These are phyloP conservation scores for Pyrenochaeta sp. DNA, from an alignment of 2,329 filamentous ascomycete genomes.

Conservation along the genomic window DNA sequence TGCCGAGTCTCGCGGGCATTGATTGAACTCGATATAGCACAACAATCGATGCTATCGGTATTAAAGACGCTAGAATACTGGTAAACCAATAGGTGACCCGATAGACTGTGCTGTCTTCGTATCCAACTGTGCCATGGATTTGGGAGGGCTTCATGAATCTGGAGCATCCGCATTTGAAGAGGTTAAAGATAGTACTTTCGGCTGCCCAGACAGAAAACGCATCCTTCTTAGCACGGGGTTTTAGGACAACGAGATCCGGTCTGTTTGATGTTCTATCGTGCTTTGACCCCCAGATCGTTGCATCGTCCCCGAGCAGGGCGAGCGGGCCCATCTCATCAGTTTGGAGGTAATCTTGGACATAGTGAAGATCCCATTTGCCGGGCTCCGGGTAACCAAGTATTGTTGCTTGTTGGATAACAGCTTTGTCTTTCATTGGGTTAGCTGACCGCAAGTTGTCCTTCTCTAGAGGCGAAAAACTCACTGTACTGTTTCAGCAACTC, in stretches of 20 bases:
- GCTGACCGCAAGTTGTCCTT: too few relatives aligned
- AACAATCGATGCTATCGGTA: conserved; percentile 31
- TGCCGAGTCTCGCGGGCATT: conserved; percentile 14
- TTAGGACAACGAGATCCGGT: conserved; percentile 20
- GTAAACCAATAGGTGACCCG: conserved; percentile 27
- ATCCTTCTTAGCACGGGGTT: conserved; percentile 22
- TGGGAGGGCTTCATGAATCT: conserved; percentile 18
- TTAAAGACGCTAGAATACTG: conserved; percentile 26
- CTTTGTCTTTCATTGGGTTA: too few relatives aligned
- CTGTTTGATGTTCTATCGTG: neutral
- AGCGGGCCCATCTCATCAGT: conserved; percentile 8
- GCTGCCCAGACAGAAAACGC: conserved; percentile 26
- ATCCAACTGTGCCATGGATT: conserved; percentile 12
- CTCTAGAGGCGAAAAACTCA: too few relatives aligned
- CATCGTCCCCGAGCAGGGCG: conserved; percentile 15
- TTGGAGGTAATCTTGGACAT: conserved; percentile 26
- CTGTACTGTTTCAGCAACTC: too few relatives aligned
- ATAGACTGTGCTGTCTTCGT: conserved; percentile 19
- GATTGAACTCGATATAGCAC: conserved; percentile 20
- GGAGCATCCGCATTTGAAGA: conserved; percentile 16
- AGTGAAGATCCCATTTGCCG: conserved; percentile 17
- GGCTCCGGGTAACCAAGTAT: conserved; percentile 17
- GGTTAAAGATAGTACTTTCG: conserved; percentile 9
- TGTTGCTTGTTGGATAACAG: conserved; percentile 25
- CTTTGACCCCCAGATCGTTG: conserved; percentile 16